Evolutionary conservation across 2,329 filamentous ascomycete genomes (phyloP), one percentile per base, ranked within the genome.

Genomic region (Aspergillus costaricaensis): DNA sequence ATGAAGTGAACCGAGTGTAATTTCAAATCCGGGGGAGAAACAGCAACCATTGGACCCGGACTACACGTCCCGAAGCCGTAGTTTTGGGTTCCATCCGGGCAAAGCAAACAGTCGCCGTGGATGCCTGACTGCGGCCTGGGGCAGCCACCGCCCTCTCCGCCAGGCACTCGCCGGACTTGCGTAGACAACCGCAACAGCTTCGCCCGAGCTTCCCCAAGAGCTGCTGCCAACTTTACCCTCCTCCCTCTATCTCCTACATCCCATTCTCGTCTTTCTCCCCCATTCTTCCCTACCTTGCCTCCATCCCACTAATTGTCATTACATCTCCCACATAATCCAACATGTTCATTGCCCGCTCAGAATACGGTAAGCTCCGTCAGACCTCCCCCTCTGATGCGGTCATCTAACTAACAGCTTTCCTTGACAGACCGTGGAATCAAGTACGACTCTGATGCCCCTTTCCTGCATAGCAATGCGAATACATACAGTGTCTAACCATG

Each of bases 301-400:
- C 12, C 41, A 30, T 55, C 14, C 43, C 50, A 58, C 32, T 15
- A 50, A 44, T 58, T 51, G 27, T 55, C 30, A 43, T 57, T 30
- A 48, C 59, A 43, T 27, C 36, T 17, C 39, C 48, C 48, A 59
- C 69, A 79, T 79, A 67, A 75, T 79, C 80, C 82, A 92, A 83
- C 73, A 96, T 96, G 95, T 99, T 99, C 87, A 98, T 99, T 87
- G 93, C 95, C 86, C 91, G 95, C 83, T 98, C 94, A 78, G 95
- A 99, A 94, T 99, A 99, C 84, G 95, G 94, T 95, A 86, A 83
- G 89, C 77, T 74, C 58, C 67, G 59, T 65, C 65, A 63, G 57
- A 65, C 64, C 51, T 64, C 63, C 67, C 32, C 62, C 55, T 58
- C 66, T 43, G 63, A 66, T 62, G 67, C 64, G 58, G 65, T 69